Base-by-base conservation (phyloP, 441 rosid species). In the Jatropha podagrica region DNA sequence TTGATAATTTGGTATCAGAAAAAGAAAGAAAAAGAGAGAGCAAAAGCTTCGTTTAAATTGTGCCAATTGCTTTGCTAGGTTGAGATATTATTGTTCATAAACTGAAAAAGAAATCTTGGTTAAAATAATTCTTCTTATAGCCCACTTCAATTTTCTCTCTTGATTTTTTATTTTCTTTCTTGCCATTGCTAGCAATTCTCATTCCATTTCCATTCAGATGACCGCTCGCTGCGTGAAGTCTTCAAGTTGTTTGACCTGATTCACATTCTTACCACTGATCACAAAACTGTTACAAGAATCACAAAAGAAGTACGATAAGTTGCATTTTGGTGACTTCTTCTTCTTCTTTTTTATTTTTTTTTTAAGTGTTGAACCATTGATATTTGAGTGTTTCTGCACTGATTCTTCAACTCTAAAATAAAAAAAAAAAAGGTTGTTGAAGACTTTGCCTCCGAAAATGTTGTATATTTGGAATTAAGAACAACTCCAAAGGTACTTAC, bases 211-310 rank as follows among this genome's bases (percentile, higher is more conserved):
- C n/a, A 54, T 69, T 81, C 79, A 94, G 98, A 84, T 83, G 92
- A 90, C 83, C 92, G 99, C 27, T 83, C 99, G 65, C 79, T 87
- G 81, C 77, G 13, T 56, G 98, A 96, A 77, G 99, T 94, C 52
- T 94, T 96, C 93, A 94, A 92, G 88, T 83, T 96, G 83, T 96
- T 96, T 52, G 98, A 94, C 79, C 83, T 96, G 75, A 94, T 96
- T 76, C 99, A 94, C 80, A 72, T 90, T 75, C 78, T 96, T 72
- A 94, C 99, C 37, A 92, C 98, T 44, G 97, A 96, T 80, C 99
- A 93, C 79, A 65, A 85, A 72, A 90, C 99, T 3, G 80, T 96
- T 55, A 87, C 93, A 58, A 91, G 99, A 82, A 94, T 96, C 83
- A 90, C 98, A 11, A 90, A 82, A 87, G 97, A 96, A 82, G 99